Percentiles rank a stretch among this genome's conserved stretches.
Conservation (phyloP, 257 asterid genomes). For the Thymus mandschuricus region DNA sequence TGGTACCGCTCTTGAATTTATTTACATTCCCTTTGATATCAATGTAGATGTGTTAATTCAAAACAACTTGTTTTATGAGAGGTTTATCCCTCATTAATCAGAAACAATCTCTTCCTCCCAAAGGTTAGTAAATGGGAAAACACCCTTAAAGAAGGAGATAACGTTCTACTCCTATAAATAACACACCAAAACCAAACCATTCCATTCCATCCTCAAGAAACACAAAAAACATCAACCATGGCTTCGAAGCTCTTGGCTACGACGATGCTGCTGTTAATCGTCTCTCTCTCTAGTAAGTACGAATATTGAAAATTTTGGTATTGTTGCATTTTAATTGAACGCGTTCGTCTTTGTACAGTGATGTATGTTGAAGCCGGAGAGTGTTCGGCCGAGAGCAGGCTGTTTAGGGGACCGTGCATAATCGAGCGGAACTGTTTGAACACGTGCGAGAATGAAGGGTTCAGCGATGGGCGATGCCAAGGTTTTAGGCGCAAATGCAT, state of each 20-base stretch:
- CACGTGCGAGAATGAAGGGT: slow-evolving; percentile 34
- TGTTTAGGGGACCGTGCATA: slow-evolving; percentile 35
- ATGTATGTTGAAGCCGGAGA: slow-evolving; percentile 17
- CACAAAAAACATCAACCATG: background rate
- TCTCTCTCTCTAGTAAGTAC: background rate
- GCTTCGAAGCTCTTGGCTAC: background rate
- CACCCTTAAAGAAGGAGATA: background rate
- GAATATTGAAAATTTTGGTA: background rate
- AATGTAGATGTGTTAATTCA: too few species aligned
- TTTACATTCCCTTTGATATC: too few species aligned
- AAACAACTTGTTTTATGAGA: background rate
- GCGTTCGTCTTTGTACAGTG: background rate
- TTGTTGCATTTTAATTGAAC: too few species aligned
- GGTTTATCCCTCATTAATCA: background rate
- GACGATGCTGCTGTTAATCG: background rate
- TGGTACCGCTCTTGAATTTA: too few species aligned
- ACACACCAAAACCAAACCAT: background rate
- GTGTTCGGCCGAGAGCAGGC: slow-evolving; percentile 26
- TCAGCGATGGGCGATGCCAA: slow-evolving; percentile 32
- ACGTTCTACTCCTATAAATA: background rate
- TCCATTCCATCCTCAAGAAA: background rate
- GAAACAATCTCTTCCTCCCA: background rate
- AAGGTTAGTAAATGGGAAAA: background rate
- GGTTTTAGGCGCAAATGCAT: slow-evolving; percentile 30
- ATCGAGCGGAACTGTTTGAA: slow-evolving; percentile 26